Base-by-base conservation (phyloP, 2,329 filamentous ascomycete species). In the Davidsoniella neocaledoniae region DNA sequence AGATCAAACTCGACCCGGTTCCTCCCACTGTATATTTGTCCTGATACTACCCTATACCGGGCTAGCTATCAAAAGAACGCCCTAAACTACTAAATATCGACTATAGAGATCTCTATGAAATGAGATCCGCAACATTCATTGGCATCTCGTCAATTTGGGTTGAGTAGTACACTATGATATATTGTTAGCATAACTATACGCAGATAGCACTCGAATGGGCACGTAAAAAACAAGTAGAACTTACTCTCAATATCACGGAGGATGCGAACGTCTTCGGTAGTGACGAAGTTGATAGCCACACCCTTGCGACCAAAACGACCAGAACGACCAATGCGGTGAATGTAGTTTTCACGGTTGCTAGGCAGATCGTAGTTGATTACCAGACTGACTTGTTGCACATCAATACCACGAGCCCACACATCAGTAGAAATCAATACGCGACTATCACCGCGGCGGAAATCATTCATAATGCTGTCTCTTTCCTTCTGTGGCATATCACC, bases 311-410 rank as follows among this genome's bases (percentile, higher is more conserved):
- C 91, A 60, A 98, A 98, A 58, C 91, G 79, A 58, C 91, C 91
- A 63, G 86, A 91, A 63, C 91, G 81, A 63, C 91, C 91, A 60
- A 98, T 98, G 59, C 91, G 83, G 72, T 98, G 91, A 66, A 98
- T 96, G 68, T 98, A 98, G 71, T 98, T 98, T 69, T 98, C 91
- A 74, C 91, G 87, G 68, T 98, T 96, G 68, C 84, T 91, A 3
- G 91, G 91, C 53, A 98, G 73, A 64, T 98, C 91, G 66, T 98
- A 98, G 72, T 98, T 98, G 74, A 98, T 98, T 55, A 98, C 91
- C 61, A 98, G 71, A 54, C 85, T 93, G 59, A 98, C 91, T 66
- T 98, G 91, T 68, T 98, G 91, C 46, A 98, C 91, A 63, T 98
- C 91, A 66, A 98, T 98, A 69, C 91, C 91, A 64, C 91, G 83